Percentiles rank a stretch among this genome's conserved stretches.
Evolutionary conservation across 148 eudicot genomes (phyloP).

Genomic region (Rhododendron griersonianum): DNA sequence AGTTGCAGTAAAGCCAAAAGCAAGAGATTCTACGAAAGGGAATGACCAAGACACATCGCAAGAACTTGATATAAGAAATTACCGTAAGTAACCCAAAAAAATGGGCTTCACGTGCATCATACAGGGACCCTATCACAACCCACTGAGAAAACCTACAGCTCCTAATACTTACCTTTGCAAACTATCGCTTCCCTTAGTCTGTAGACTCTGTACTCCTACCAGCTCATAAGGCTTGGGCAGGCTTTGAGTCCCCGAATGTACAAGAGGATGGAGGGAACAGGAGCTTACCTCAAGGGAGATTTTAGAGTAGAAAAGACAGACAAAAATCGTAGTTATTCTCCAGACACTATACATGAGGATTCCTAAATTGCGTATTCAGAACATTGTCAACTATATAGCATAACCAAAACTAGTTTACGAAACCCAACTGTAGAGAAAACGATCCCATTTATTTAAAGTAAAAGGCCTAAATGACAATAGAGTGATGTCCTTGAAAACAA

Average conservation of each 20-base stretch:
- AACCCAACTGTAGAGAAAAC: not conserved
- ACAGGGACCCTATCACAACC: too few species aligned
- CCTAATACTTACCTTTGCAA: not conserved
- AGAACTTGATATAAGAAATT: not conserved
- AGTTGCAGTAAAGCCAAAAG: not conserved
- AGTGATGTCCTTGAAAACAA: not conserved
- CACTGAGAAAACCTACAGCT: not conserved
- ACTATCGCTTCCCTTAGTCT: not conserved
- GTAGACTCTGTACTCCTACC: not conserved
- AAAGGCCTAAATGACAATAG: not conserved
- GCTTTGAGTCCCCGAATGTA: not conserved
- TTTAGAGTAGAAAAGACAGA: not conserved
- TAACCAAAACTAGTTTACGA: not conserved
- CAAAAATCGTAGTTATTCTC: not conserved
- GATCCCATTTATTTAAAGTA: not conserved
- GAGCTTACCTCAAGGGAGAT: not conserved
- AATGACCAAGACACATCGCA: not conserved
- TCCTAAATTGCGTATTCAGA: not conserved
- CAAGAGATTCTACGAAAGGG: too few species aligned
- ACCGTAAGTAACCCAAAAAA: too few species aligned
- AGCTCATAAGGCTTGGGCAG: too few species aligned
- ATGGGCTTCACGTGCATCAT: too few species aligned
- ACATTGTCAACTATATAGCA: not conserved
- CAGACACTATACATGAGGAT: not conserved
- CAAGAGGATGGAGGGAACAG: not conserved